These are phyloP conservation scores for Naegleria lovaniensis DNA, from an alignment of 208 protist species.

Conservation along the genomic window DNA sequence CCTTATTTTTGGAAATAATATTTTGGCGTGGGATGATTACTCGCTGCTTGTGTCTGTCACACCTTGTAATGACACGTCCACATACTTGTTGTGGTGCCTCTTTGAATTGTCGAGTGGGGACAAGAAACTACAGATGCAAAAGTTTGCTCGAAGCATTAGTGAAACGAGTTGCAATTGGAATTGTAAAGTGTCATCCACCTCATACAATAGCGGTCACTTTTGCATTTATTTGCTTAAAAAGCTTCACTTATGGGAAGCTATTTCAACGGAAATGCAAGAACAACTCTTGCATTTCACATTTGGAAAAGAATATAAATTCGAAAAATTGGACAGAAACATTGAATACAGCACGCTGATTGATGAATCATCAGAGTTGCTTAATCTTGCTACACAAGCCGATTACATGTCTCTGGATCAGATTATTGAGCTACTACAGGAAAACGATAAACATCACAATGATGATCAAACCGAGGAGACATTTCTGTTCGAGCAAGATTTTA, in stretches of 20 bases:
- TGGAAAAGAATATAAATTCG: background rate
- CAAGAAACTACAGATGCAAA: background rate
- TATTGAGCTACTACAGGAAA: background rate
- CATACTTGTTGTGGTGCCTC: too few relatives aligned
- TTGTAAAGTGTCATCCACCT: background rate
- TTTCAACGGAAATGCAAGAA: background rate
- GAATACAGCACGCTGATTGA: too few relatives aligned
- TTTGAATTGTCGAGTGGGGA: too few relatives aligned
- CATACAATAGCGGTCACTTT: background rate
- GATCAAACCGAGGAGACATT: background rate
- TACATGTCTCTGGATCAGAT: background rate
- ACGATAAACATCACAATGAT: background rate
- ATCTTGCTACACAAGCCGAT: background rate
- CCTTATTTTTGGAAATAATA: background rate
- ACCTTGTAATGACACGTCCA: too few relatives aligned
- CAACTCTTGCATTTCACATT: background rate
- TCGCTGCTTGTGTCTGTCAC: background rate
- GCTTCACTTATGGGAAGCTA: background rate
- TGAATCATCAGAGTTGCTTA: too few relatives aligned
- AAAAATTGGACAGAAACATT: too few relatives aligned
- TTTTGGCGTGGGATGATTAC: background rate
- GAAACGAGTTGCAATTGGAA: background rate
- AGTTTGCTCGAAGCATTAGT: background rate
- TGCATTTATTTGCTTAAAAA: background rate
- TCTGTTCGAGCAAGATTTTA: background rate